Evolutionary conservation across 495 filamentous ascomycete species (phyloP).

Genomic region (Penicillium lagena): DNA sequence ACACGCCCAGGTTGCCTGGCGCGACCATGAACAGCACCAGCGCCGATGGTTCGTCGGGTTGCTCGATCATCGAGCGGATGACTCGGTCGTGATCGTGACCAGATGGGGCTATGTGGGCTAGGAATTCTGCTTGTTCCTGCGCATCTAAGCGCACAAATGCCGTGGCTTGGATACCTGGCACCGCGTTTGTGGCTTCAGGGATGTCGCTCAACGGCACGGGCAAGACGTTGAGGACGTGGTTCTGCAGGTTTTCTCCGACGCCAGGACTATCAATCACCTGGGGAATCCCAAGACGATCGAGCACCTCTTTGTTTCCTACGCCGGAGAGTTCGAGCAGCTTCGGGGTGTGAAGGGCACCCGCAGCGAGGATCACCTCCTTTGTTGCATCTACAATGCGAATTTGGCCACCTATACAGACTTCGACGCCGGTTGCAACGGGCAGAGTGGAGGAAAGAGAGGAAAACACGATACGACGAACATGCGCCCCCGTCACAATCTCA

Average conservation of each 20-base stretch:
- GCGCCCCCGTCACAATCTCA: slow-evolving; percentile 38
- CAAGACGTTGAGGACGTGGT: slow-evolving; percentile 18
- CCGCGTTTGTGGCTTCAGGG: slow-evolving; percentile 1
- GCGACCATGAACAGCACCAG: background rate
- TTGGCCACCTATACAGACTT: slow-evolving; percentile 18
- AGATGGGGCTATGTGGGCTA: background rate
- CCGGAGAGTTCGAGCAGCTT: slow-evolving; percentile 50
- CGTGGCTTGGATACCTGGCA: slow-evolving; percentile 3
- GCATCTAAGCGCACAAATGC: slow-evolving; percentile 3
- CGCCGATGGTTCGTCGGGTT: slow-evolving; percentile 6
- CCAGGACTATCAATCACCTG: slow-evolving; percentile 23
- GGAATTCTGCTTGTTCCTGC: slow-evolving; percentile 2
- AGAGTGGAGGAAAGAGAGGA: background rate
- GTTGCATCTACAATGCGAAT: slow-evolving; percentile 7
- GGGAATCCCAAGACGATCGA: slow-evolving; percentile 14
- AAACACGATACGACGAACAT: slow-evolving; percentile 36
- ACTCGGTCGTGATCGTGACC: background rate
- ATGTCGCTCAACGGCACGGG: background rate
- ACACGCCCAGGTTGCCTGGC: slow-evolving; percentile 4
- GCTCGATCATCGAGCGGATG: slow-evolving; percentile 4
- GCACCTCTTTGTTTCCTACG: slow-evolving; percentile 15
- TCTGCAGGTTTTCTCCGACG: slow-evolving; percentile 39
- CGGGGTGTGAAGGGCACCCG: slow-evolving; percentile 45
- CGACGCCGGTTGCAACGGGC: slow-evolving; percentile 17
- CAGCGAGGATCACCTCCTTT: slow-evolving; percentile 46